Evolutionary conservation across 805 yeast species (phyloP).

Genomic region (Pichia nanzhaoensis): DNA sequence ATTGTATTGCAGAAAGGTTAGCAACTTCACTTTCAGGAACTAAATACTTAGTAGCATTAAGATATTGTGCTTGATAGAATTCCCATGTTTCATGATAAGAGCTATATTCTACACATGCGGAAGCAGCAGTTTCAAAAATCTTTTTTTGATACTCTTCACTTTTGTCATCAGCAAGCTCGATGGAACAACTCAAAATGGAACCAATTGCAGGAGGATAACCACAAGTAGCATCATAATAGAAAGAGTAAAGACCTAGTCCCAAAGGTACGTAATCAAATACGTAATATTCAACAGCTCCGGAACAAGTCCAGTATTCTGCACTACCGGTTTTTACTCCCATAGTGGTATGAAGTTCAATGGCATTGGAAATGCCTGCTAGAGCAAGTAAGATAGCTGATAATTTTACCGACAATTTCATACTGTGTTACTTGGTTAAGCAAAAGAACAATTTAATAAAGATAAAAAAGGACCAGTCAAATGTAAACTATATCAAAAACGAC

Average conservation of each 20-base stretch:
- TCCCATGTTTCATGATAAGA: constrained; percentile 16
- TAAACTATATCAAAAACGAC: no score
- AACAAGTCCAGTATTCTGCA: constrained; percentile 16
- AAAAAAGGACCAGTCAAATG: no score
- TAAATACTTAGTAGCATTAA: constrained; percentile 26
- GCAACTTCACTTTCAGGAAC: constrained; percentile 7
- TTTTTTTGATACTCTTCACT: background rate
- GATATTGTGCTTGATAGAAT: constrained; percentile 20
- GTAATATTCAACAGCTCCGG: constrained; percentile 3
- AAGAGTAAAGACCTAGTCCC: constrained; percentile 1
- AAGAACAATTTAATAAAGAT: no score
- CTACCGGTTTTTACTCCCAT: constrained; percentile 5
- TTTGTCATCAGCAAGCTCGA: constrained; percentile 5
- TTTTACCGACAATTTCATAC: no score
- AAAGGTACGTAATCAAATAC: constrained; percentile 13
- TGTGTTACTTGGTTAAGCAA: no score
- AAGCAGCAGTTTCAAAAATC: constrained; percentile 4
- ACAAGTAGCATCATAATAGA: constrained; percentile 11
- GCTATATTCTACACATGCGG: constrained; percentile 9
- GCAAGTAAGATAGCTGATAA: background rate
- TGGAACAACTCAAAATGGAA: constrained; percentile 13
- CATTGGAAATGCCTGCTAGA: background rate
- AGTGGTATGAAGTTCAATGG: background rate
- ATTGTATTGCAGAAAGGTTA: constrained; percentile 13
- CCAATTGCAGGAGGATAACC: constrained; percentile 18